phyloP scores from a whole-genome alignment of 441 rosid species.

The Euphorbia schlechtendalii region DNA sequence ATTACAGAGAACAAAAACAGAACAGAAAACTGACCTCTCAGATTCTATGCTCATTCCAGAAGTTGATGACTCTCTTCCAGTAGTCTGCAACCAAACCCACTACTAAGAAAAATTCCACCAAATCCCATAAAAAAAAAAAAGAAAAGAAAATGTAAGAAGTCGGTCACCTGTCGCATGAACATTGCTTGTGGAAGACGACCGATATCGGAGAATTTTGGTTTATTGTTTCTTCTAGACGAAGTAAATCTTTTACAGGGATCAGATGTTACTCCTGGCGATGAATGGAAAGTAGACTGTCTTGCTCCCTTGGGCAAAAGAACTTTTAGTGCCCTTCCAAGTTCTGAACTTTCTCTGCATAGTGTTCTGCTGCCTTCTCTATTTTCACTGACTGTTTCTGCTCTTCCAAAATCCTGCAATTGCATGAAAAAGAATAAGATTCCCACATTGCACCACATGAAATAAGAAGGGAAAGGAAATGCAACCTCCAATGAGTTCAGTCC shows the following conservation, averaged over 20 bases:
- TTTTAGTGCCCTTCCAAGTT: conserved; percentile 9
- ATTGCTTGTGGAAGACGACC: conserved; percentile 11
- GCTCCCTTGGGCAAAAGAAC: conserved; percentile 31
- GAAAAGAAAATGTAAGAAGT: background rate
- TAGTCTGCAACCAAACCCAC: conserved; percentile 25
- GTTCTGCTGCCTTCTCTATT: background rate
- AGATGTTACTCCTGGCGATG: conserved; percentile 8
- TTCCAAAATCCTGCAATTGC: conserved; percentile 15
- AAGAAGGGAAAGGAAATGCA: conserved; percentile 13
- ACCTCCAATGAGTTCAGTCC: conserved; percentile 30
- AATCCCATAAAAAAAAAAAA: conserved; percentile 12
- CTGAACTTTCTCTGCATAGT: conserved; percentile 1
- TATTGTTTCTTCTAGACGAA: conserved; percentile 23
- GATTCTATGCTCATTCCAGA: conserved; percentile 16
- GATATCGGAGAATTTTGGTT: conserved; percentile 26
- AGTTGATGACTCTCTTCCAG: conserved; percentile 10
- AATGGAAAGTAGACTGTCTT: too few relatives aligned
- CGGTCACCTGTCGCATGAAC: conserved; percentile 30
- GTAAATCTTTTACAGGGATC: conserved; percentile 15
- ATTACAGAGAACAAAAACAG: background rate
- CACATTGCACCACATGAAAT: background rate
- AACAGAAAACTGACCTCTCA: conserved; percentile 24
- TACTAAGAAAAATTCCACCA: conserved; percentile 15
- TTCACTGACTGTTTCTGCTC: background rate
- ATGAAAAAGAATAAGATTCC: background rate